phyloP scores from a whole-genome alignment of 306 rosid species.

The Sphenostylis stenocarpa region DNA sequence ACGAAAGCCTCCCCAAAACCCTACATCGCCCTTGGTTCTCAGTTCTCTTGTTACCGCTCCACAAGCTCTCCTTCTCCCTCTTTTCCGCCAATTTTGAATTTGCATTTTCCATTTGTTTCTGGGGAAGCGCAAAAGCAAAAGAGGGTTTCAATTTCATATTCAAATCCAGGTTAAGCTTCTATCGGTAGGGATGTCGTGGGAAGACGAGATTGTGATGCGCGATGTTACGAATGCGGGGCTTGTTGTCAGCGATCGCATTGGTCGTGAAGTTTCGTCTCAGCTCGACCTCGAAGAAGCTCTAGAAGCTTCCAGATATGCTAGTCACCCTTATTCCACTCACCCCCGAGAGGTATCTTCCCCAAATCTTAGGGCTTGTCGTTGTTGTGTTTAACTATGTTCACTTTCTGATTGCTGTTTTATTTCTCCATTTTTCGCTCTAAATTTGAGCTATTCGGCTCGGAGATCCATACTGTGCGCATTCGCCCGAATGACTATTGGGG shows the following conservation, averaged over 20 bases:
- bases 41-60: background rate
- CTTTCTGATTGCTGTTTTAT: background rate
- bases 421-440: background rate
- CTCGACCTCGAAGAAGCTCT: conserved; percentile 94
- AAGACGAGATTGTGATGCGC: conserved; percentile 76
- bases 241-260: conserved; percentile 83
- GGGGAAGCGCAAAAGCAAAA: conserved; percentile 19
- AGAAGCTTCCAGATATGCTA: conserved; percentile 87
- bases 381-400: background rate
- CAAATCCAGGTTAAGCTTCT: background rate
- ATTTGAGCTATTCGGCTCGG: background rate
- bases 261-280: conserved; percentile 79
- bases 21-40: conserved; percentile 22
- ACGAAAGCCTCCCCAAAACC: conserved; percentile 67
- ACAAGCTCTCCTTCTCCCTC: background rate
- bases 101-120: conserved; percentile 26
- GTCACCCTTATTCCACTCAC: conserved; percentile 86
- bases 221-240: conserved; percentile 85
- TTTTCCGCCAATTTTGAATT: conserved; percentile 8
- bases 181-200: conserved; percentile 66
- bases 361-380: background rate
- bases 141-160: background rate
- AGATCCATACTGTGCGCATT: background rate
- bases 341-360: conserved; percentile 74
- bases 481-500: background rate